These are phyloP conservation scores for Pyracantha coccinea DNA, from an alignment of 331 rosid species.

Conservation along the genomic window DNA sequence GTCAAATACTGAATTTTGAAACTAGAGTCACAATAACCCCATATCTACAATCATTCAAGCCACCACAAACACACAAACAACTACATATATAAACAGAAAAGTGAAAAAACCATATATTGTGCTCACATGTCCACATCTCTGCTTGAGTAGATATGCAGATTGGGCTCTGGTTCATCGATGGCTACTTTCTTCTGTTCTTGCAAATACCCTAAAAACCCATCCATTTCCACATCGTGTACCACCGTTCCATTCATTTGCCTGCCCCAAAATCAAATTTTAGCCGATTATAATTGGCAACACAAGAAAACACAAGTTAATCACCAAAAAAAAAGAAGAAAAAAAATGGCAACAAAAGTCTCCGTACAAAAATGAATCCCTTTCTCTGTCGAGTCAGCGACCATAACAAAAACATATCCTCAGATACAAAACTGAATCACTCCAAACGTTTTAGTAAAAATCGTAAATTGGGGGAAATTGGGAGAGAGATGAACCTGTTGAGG, in stretches of 20 bases:
- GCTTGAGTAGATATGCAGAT: constrained; percentile 61
- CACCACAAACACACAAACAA: neutral
- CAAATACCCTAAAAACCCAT: constrained; percentile 59
- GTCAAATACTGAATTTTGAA: constrained; percentile 1
- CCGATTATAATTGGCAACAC: neutral
- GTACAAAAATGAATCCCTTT: neutral
- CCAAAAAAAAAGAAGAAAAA: no score
- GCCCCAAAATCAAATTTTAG: constrained; percentile 11
- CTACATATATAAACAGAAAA: neutral
- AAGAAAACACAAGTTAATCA: neutral
- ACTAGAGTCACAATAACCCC: neutral
- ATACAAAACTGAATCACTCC: neutral
- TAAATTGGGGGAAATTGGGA: neutral
- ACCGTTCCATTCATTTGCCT: constrained; percentile 48
- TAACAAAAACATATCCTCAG: neutral
- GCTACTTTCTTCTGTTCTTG: constrained; percentile 55
- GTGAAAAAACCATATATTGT: neutral
- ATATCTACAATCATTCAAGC: neutral
- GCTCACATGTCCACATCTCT: constrained; percentile 76
- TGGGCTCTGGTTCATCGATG: constrained; percentile 44
- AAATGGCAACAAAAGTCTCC: neutral
- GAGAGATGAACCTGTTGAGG: constrained; percentile 58
- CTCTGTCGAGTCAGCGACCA: neutral
- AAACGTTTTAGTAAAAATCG: no score
- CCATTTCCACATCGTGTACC: constrained; percentile 60